Conservation (phyloP, 2,329 filamentous ascomycete genomes). For the Zelopaecilomyces penicillatus region DNA sequence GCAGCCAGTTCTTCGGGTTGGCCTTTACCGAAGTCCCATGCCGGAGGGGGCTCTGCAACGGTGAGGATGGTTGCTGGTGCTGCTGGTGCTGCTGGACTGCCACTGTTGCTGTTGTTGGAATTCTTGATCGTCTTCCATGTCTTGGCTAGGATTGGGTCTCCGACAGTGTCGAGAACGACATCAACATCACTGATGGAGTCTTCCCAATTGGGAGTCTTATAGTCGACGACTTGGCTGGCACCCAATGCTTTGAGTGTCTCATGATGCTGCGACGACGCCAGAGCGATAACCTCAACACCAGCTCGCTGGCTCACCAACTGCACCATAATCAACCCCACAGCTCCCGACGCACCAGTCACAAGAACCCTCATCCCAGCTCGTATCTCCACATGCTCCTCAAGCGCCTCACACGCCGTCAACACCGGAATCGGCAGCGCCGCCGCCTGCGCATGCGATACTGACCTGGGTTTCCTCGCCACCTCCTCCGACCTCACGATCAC, state of each 20-base stretch:
- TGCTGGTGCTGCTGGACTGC: conserved; percentile 11
- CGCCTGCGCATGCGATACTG: conserved; percentile 16
- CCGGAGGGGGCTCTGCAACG: conserved; percentile 24
- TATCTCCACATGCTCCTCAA: conserved; percentile 14
- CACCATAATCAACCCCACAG: conserved; percentile 20
- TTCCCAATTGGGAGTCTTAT: conserved; percentile 17
- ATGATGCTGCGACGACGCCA: conserved; percentile 18
- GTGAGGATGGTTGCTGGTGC: conserved; percentile 23
- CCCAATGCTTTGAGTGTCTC: conserved; percentile 13
- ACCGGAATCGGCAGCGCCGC: conserved; percentile 24
- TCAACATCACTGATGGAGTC: conserved; percentile 15
- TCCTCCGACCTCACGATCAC: conserved; percentile 11
- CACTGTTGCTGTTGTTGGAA: too few species aligned
- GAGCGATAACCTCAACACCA: conserved; percentile 17
- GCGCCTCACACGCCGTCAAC: conserved; percentile 22
- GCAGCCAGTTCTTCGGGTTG: conserved; percentile 11
- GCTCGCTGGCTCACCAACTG: conserved; percentile 19
- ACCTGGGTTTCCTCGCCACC: conserved; percentile 14
- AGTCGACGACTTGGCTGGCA: conserved; percentile 18
- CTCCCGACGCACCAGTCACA: conserved; percentile 23
- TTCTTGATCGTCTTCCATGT: conserved; percentile 22
- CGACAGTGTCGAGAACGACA: conserved; percentile 24
- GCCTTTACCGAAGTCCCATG: conserved; percentile 20
- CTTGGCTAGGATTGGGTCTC: conserved; percentile 18
- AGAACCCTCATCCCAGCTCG: conserved; percentile 13